Base-by-base conservation (phyloP, 139 green algal genomes). In the Edaphochlamys debaryana region DNA sequence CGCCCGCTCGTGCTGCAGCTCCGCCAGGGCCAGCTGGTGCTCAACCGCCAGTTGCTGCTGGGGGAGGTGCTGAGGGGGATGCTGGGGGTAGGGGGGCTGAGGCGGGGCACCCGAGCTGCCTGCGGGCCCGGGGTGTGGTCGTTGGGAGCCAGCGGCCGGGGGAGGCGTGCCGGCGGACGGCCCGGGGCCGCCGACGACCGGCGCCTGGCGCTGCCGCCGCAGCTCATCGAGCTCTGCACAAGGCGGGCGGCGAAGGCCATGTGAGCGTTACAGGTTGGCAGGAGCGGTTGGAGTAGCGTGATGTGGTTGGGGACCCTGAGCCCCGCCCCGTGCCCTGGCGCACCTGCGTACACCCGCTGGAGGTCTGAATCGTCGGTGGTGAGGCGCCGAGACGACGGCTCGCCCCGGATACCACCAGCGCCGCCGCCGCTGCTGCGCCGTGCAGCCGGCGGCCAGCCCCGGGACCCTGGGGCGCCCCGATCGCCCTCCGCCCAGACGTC, bases 181-280 rank as follows among this genome's bases (percentile, higher is more conserved):
- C 7, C 7, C 37, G 38, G 7, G 15, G 37, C 30, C 30, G 19
- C 48, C 70, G 29, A 32, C 48, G 4, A 13, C 41, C 0, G 66
- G 34, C 66, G 50, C 23, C 34, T 76, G 66, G 1, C 78, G 78
- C 63, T 58, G 64, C 6, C 78, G 78, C 2, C 78, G 64, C 48
- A 84, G 36, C 78, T 84, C 78, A 36, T 84, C 78, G 27, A 84
- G 45, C 67, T 84, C 78, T 84, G 78, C 2, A 58, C 25, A 15
- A 15, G 15, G 48, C 11, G 48, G 48, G 48, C 48, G 15, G 48
- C 15, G 15, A 15, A 54, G 48, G 48, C 11, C 48, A 54, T 54
- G n/a, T n/a, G n/a, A n/a, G n/a, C n/a, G n/a, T n/a, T n/a, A n/a
- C n/a, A n/a, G n/a, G n/a, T n/a, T n/a, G n/a, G n/a, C n/a, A n/a